phyloP scores from a whole-genome alignment of 2,329 filamentous ascomycete genomes.

The Monilinia fructigena region DNA sequence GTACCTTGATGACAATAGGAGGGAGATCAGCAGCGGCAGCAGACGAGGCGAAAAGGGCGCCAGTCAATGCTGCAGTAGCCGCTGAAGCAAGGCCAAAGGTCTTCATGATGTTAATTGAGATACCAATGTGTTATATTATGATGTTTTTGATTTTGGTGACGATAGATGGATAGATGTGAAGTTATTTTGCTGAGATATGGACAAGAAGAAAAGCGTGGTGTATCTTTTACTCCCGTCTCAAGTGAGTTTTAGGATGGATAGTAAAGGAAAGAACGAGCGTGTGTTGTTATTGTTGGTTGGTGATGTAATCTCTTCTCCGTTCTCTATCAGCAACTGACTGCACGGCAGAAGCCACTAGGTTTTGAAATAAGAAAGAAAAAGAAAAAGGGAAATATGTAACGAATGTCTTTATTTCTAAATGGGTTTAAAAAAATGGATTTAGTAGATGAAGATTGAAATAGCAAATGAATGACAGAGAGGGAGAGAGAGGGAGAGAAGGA shows the following conservation, averaged over 20 bases:
- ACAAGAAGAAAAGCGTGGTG: neutral
- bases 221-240: slow-evolving; percentile 4
- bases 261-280: slow-evolving; percentile 15
- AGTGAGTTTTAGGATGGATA: neutral
- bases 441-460: neutral
- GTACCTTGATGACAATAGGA: slow-evolving; percentile 49
- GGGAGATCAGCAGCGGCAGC: slow-evolving; percentile 55
- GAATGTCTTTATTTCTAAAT: slow-evolving; percentile 8
- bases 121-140: slow-evolving; percentile 26
- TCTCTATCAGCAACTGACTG: neutral
- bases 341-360: slow-evolving; percentile 6
- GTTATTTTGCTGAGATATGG: slow-evolving; percentile 4
- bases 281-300: neutral
- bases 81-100: slow-evolving; percentile 47
- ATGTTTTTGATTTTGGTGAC: slow-evolving; percentile 27
- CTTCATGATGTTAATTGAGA: slow-evolving; percentile 49
- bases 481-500: too few relatives aligned
- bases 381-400: slow-evolving; percentile 4
- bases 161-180: slow-evolving; percentile 8
- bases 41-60: slow-evolving; percentile 50
- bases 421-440: neutral
- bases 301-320: neutral
- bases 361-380: neutral
- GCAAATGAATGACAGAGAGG: slow-evolving; percentile 5
- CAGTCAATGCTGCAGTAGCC: slow-evolving; percentile 47